Conservation (phyloP, 164 flowering plant species). For the Warburgia ugandensis region DNA sequence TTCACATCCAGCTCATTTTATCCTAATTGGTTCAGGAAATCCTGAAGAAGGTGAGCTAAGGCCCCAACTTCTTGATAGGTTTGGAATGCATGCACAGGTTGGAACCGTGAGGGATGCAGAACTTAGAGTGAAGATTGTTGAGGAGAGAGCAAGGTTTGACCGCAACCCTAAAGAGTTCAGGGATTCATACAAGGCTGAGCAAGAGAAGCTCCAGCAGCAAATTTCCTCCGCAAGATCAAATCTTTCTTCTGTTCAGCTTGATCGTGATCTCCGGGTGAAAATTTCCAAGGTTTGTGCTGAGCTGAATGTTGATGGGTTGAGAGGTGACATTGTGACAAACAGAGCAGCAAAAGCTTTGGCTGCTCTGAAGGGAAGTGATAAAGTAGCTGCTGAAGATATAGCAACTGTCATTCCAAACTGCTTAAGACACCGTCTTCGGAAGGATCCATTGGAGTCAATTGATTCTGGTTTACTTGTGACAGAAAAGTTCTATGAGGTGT, state of each 20-base stretch:
- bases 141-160: conserved; percentile 88
- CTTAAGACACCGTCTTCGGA: conserved; percentile 85
- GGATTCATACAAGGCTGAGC: conserved; percentile 60
- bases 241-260: conserved; percentile 70
- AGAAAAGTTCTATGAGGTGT: conserved; percentile 89
- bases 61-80: conserved; percentile 94
- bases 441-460: conserved; percentile 94
- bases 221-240: conserved; percentile 60
- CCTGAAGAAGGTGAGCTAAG: conserved; percentile 99
- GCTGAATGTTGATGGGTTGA: conserved; percentile 84
- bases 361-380: conserved; percentile 80
- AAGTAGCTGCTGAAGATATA: conserved; percentile 78
- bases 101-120: conserved; percentile 97
- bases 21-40: conserved; percentile 90
- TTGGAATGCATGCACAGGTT: conserved; percentile 99
- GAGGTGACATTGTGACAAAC: conserved; percentile 86
- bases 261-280: conserved; percentile 77
- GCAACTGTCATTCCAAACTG: conserved; percentile 97
- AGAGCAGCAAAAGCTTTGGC: conserved; percentile 95
- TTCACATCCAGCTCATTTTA: conserved; percentile 96
- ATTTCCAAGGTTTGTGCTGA: conserved; percentile 94
- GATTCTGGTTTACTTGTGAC: conserved; percentile 93
- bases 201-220: conserved; percentile 81
- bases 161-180: conserved; percentile 78
- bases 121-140: conserved; percentile 90